Evolutionary conservation across 2,329 filamentous ascomycete genomes (phyloP).

Genomic region (Xylaria sp.): DNA sequence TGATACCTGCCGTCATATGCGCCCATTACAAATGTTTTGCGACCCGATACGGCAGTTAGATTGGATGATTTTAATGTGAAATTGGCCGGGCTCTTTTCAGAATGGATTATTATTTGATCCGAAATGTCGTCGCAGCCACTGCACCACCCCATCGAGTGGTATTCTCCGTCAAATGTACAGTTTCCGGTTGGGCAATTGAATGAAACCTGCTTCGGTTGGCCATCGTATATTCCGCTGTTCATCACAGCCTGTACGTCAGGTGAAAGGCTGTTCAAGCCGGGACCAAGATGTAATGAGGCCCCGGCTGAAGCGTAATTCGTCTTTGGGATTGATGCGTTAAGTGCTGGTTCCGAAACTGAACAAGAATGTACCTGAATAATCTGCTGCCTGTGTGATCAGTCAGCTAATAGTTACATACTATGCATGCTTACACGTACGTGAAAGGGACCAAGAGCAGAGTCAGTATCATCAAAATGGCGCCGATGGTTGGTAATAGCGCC

Average conservation of each 20-base stretch:
- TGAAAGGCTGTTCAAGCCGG: not conserved
- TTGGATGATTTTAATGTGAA: constrained; percentile 13
- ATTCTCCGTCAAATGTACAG: constrained; percentile 10
- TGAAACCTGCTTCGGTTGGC: not conserved
- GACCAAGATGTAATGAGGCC: constrained; percentile 1
- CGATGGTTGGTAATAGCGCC: constrained; percentile 7
- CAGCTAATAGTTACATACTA: not conserved
- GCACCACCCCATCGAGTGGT: constrained; percentile 10
- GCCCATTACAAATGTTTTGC: constrained; percentile 8
- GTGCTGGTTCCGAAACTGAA: constrained; percentile 1
- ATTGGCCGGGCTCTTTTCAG: not conserved
- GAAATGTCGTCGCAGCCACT: constrained; percentile 10
- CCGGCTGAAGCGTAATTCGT: constrained; percentile 4
- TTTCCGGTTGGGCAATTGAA: constrained; percentile 9
- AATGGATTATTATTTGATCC: constrained; percentile 1
- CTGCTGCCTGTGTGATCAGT: constrained; percentile 5
- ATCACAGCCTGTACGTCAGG: constrained; percentile 3
- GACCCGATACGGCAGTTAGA: not conserved
- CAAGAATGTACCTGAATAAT: constrained; percentile 11
- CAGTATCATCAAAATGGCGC: constrained; percentile 11
- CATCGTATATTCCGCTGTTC: constrained; percentile 12
- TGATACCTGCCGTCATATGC: not conserved
- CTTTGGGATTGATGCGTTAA: constrained; percentile 11
- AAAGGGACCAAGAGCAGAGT: constrained; percentile 11
- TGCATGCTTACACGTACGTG: constrained; percentile 1